Conservation (phyloP, 169 alveolate genomes). For the Plasmodium blacklocki region DNA sequence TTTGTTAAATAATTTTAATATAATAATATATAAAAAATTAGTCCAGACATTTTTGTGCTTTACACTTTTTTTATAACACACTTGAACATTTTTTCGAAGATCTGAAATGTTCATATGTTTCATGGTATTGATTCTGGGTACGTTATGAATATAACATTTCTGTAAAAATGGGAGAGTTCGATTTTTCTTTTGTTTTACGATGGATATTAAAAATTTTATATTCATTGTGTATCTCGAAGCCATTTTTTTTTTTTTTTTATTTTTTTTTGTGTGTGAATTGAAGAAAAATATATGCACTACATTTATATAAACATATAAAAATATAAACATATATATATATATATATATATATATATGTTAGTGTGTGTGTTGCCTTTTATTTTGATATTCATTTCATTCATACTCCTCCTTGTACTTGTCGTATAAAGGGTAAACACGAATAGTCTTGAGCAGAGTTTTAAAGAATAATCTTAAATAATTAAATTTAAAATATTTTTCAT, state of each 20-base stretch:
- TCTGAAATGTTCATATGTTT: slow-evolving; percentile 29
- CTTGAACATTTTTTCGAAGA: slow-evolving; percentile 14
- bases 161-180: too few relatives aligned
- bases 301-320: background rate
- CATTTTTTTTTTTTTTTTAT: too few relatives aligned
- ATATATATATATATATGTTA: background rate
- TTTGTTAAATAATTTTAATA: slow-evolving; percentile 48
- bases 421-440: slow-evolving; percentile 40
- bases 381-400: background rate
- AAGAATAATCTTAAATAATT: slow-evolving; percentile 22
- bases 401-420: slow-evolving; percentile 65
- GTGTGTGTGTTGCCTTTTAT: background rate
- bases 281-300: too few relatives aligned
- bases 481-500: slow-evolving; percentile 27
- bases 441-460: slow-evolving; percentile 1
- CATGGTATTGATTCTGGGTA: slow-evolving; percentile 45
- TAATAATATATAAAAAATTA: slow-evolving; percentile 36
- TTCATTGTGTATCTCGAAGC: too few relatives aligned
- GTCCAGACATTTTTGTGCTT: slow-evolving; percentile 39
- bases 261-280: too few relatives aligned
- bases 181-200: too few relatives aligned
- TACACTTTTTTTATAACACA: slow-evolving; percentile 59
- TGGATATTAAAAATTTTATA: too few relatives aligned
- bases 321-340: background rate
- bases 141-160: background rate